These are phyloP conservation scores for Gautieria morchelliformis DNA, from an alignment of 768 basidiomycete genomes.

Conservation along the genomic window DNA sequence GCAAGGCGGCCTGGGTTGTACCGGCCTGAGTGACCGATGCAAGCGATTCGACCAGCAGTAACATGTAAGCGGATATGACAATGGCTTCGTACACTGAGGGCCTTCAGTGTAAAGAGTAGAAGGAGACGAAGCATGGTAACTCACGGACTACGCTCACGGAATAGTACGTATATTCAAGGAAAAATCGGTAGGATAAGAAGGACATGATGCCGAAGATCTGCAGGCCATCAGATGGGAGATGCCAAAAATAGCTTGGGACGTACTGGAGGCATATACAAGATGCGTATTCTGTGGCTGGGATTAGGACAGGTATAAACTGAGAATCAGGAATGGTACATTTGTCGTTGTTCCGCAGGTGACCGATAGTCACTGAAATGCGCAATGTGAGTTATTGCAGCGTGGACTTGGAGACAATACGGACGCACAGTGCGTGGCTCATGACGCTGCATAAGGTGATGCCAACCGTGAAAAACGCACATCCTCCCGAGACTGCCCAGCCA, in stretches of 20 bases:
- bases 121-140: constrained; percentile 11
- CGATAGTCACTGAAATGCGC: constrained; percentile 43
- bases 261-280: constrained; percentile 71
- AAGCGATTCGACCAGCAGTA: constrained; percentile 80
- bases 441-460: constrained; percentile 14
- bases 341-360: constrained; percentile 63
- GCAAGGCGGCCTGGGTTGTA: constrained; percentile 55
- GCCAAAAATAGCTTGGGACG: not conserved
- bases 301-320: not conserved
- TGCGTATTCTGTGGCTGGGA: constrained; percentile 43
- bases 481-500: constrained; percentile 66
- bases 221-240: not conserved
- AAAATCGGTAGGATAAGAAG: constrained; percentile 80
- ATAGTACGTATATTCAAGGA: constrained; percentile 65
- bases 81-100: constrained; percentile 55
- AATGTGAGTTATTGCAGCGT: not conserved
- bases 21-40: constrained; percentile 56
- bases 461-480: constrained; percentile 34
- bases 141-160: constrained; percentile 39
- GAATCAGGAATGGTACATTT: constrained; percentile 43
- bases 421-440: constrained; percentile 9
- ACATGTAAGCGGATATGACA: constrained; percentile 25
- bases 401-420: not conserved
- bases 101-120: constrained; percentile 12
- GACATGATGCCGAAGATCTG: constrained; percentile 66